phyloP scores from a whole-genome alignment of 345 rosid genomes.

The Atalantia buxifolia region DNA sequence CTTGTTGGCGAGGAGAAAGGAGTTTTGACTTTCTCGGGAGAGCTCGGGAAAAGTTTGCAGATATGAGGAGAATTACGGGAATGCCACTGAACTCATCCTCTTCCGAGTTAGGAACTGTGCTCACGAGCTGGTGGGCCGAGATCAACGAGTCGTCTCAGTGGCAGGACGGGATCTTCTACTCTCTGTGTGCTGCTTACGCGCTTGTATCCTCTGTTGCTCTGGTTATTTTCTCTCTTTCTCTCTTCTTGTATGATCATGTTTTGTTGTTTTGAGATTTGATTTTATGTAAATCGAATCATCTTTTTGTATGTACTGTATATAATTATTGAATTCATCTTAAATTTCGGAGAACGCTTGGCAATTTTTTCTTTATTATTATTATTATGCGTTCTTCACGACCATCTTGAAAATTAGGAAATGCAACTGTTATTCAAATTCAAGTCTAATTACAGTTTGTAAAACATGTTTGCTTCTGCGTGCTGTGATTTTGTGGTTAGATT shows the following conservation, averaged over 20 bases:
- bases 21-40: conserved; percentile 2
- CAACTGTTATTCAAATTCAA: not conserved
- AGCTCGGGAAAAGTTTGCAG: not conserved
- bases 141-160: conserved; percentile 79
- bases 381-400: not conserved
- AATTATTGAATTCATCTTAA: not conserved
- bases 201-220: conserved; percentile 85
- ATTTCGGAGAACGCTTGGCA: not conserved
- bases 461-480: not conserved
- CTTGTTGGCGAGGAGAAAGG: not conserved
- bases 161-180: conserved; percentile 91
- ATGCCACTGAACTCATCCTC: conserved; percentile 16
- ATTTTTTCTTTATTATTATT: not conserved
- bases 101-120: conserved; percentile 12
- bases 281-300: not conserved
- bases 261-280: not conserved
- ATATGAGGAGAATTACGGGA: conserved; percentile 13
- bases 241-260: not conserved
- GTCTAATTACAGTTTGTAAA: not conserved
- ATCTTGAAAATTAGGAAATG: not conserved
- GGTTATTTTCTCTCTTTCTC: conserved; percentile 30
- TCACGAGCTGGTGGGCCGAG: conserved; percentile 75
- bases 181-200: conserved; percentile 90
- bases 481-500: not conserved
- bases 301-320: not conserved